Evolutionary conservation across 2,329 filamentous ascomycete genomes (phyloP), one percentile per base, ranked within the genome.

Genomic region (Claviceps capensis): DNA sequence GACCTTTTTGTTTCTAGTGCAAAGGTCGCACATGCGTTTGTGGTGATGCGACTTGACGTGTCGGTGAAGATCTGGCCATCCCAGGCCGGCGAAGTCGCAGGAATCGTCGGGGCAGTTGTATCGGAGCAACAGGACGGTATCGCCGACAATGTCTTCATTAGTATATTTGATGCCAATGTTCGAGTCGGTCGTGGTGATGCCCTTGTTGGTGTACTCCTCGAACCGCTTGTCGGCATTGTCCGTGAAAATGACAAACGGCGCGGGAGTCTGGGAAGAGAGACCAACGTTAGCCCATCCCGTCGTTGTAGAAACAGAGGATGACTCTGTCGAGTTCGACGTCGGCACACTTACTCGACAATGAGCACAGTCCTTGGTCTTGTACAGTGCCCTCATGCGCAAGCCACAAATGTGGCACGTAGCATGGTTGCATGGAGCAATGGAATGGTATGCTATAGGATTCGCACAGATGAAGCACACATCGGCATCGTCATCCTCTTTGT

Each of bases 381-480:
- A 98, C 45, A 98, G 72, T 1, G 91, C 93, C 60, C 93, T 81
- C 79, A 97, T 81, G 54, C 93, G 81, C 59, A 98, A 72, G 9
- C 89, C 85, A 67, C 93, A 98, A 58, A 97, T 95, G 70, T 98
- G 93, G 65, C 93, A 98, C 48, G 91, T 96, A 53, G 87, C 80
- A 70, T 98, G 93, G 67, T 96, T 97, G 70, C 93, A 98, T 19
- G 93, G 91, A 36, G 90, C 83, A 57, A 98, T 82, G 9, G 90
- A 86, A 60, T 88, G 83, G 71, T 97, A 89, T 48, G 86, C 81
- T 47, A 98, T 84, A 2, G 84, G 81, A 58, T 90, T 95, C 52
- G 93, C 91, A 69, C 93, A 98, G 63, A 98, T 98, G 69, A 97
- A 97, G 78, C 93, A 98, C 55, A 96, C 79, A 56, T 96, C 89